Percentiles rank a stretch among this genome's conserved stretches.
Conservation (phyloP, 805 yeast genomes). For the Jamesozyma hellenica region DNA sequence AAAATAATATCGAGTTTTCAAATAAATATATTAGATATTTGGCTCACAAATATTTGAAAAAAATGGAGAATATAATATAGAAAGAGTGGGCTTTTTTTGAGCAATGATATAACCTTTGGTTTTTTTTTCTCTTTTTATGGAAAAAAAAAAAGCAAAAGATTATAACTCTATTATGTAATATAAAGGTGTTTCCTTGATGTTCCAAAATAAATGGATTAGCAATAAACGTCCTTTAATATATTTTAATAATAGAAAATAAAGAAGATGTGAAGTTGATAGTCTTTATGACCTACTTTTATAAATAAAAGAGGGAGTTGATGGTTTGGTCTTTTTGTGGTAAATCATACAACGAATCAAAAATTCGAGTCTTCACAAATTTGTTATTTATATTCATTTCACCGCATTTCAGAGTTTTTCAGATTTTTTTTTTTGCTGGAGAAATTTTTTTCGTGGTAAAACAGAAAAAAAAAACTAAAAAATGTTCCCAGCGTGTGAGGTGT, state of each 20-base stretch:
- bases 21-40: too few species aligned
- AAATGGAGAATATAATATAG: too few species aligned
- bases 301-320: neutral
- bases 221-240: neutral
- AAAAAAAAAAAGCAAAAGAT: neutral
- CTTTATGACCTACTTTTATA: constrained; percentile 1
- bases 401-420: too few species aligned
- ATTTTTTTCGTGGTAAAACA: too few species aligned
- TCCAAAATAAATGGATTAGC: neutral
- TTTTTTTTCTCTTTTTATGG: neutral
- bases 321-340: neutral
- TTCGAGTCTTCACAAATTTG: too few species aligned
- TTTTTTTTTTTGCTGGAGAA: too few species aligned
- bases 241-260: neutral
- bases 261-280: neutral
- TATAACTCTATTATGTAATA: constrained; percentile 2
- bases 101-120: neutral
- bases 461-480: too few species aligned
- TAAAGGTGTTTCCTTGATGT: constrained; percentile 1
- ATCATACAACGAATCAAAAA: too few species aligned
- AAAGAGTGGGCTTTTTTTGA: neutral
- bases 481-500: neutral
- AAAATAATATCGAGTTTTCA: too few species aligned
- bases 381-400: neutral
- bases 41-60: too few species aligned